Evolutionary conservation across 805 yeast species (phyloP).

Genomic region (Candida schatavii): DNA sequence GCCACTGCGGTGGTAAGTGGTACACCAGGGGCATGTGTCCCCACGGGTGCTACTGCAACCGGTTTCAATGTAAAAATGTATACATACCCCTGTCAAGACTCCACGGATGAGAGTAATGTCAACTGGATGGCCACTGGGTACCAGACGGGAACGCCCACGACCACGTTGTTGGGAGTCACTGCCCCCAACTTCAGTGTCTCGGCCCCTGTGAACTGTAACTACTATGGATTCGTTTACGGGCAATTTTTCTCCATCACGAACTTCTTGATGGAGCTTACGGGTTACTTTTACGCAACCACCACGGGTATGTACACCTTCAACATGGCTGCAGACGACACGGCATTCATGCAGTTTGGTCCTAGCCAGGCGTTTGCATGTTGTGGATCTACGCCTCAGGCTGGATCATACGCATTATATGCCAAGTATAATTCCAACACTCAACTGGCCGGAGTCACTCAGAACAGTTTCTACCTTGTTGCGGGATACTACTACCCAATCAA

Average conservation of each 20-base stretch:
- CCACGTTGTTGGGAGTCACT: no score
- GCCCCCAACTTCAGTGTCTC: no score
- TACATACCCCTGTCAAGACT: no score
- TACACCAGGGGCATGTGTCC: no score
- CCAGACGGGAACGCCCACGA: no score
- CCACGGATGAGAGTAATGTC: no score
- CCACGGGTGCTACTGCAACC: no score
- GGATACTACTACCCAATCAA: conserved; percentile 28
- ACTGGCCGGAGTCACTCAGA: neutral
- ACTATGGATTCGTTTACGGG: neutral
- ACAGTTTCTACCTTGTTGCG: neutral
- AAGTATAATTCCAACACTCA: neutral
- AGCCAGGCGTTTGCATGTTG: conserved; percentile 35
- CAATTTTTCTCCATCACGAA: conserved; percentile 4
- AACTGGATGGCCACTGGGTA: no score
- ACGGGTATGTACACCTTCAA: conserved; percentile 25
- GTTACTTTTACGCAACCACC: conserved; percentile 20
- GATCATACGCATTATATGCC: conserved; percentile 1
- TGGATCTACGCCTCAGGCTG: conserved; percentile 7
- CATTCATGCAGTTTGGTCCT: conserved; percentile 26
- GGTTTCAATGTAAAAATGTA: no score
- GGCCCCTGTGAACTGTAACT: no score
- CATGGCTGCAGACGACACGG: conserved; percentile 27
- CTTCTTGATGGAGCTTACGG: conserved; percentile 19
- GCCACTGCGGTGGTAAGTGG: no score